Evolutionary conservation across 176 grass and related monocot species (phyloP).

Genomic region (Carex littledalei): DNA sequence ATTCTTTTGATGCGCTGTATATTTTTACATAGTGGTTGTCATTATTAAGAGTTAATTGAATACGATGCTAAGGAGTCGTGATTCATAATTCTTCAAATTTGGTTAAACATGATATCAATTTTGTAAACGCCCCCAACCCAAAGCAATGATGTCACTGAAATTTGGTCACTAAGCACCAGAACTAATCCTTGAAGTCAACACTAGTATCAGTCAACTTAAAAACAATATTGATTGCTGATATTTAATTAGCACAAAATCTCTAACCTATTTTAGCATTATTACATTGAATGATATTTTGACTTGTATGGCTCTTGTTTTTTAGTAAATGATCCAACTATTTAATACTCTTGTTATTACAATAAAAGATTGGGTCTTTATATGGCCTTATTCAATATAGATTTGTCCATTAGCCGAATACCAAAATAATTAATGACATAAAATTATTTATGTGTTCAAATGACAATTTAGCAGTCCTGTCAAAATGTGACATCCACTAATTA

Average conservation of each 20-base stretch:
- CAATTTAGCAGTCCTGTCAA: neutral
- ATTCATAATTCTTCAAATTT: neutral
- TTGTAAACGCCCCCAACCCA: too few species aligned
- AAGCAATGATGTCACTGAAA: conserved; percentile 9
- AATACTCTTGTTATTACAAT: too few species aligned
- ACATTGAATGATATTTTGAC: neutral
- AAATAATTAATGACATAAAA: neutral
- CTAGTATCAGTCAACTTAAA: neutral
- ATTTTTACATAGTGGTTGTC: neutral
- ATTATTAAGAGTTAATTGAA: conserved; percentile 1
- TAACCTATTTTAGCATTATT: neutral
- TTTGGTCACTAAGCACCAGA: neutral
- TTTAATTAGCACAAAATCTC: neutral
- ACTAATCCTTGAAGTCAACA: conserved; percentile 8
- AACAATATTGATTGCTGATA: neutral
- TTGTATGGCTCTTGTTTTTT: neutral
- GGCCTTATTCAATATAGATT: neutral
- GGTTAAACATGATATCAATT: neutral
- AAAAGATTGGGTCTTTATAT: too few species aligned
- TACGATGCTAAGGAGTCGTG: neutral
- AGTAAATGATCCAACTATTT: too few species aligned
- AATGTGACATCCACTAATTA: neutral
- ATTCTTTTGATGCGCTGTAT: neutral
- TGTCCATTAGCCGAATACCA: neutral
- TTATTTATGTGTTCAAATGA: neutral